These are phyloP conservation scores for Colletotrichum sp. DNA, from an alignment of 2,329 filamentous ascomycete genomes.

Conservation along the genomic window DNA sequence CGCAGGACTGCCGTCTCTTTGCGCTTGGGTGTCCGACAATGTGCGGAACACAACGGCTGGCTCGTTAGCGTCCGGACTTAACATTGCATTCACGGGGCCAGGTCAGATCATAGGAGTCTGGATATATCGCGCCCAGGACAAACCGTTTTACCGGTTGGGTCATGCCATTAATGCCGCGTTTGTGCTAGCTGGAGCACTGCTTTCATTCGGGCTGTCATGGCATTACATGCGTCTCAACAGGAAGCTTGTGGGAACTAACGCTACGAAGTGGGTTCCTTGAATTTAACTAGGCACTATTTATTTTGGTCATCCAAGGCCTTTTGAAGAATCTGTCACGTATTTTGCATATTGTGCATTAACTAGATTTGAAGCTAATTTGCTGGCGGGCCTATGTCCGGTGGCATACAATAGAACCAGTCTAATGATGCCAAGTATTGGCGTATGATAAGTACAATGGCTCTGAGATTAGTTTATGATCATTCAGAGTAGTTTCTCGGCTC, in stretches of 20 bases:
- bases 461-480: too few species aligned
- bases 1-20: neutral
- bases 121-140: neutral
- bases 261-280: neutral
- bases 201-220: neutral
- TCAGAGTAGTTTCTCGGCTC: neutral
- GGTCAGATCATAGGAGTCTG: neutral
- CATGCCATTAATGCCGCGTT: neutral
- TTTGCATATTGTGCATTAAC: neutral
- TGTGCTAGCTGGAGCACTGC: neutral
- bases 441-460: too few species aligned
- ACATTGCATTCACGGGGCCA: neutral
- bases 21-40: neutral
- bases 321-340: neutral
- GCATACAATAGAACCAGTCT: neutral
- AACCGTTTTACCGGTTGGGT: neutral
- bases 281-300: neutral
- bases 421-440: too few species aligned
- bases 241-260: neutral
- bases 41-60: neutral
- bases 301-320: neutral
- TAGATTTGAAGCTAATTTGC: neutral
- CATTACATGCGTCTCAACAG: neutral
- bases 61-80: neutral
- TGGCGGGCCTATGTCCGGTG: neutral